A percentile compares a stretch with the other conserved stretches of the same genome.
phyloP scores from a whole-genome alignment of 2,329 filamentous ascomycete species.

The Colletotrichum musicola region DNA sequence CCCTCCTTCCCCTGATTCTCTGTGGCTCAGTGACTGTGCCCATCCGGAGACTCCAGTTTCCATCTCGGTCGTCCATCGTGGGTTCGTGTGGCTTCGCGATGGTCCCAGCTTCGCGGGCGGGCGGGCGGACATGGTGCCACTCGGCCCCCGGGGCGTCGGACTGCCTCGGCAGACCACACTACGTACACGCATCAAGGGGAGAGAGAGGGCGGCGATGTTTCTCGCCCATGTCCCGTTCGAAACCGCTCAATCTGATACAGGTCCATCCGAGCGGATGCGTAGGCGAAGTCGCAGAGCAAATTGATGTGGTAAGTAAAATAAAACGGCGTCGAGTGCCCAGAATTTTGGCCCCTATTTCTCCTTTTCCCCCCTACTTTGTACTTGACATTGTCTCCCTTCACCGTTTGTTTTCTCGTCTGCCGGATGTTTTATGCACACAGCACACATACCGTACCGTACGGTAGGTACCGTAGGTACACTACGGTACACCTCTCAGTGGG shows the following conservation, averaged over 20 bases:
- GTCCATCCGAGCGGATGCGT: constrained; percentile 16
- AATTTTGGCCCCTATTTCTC: background rate
- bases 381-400: background rate
- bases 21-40: constrained; percentile 1
- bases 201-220: background rate
- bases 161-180: no score
- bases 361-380: constrained; percentile 3
- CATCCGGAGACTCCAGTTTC: constrained; percentile 4
- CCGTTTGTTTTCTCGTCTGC: background rate
- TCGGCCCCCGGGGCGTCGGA: background rate
- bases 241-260: constrained; percentile 32
- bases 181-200: no score
- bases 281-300: constrained; percentile 37
- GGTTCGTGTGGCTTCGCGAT: background rate
- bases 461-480: background rate
- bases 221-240: constrained; percentile 19
- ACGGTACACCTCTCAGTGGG: background rate
- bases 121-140: constrained; percentile 14
- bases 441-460: background rate
- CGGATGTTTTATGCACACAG: background rate
- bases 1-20: background rate
- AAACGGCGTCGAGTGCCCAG: constrained; percentile 12
- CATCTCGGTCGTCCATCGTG: background rate
- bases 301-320: constrained; percentile 21
- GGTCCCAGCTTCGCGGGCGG: background rate